Conservation (phyloP, 2,329 filamentous ascomycete species). For the Aspergillus sp. region DNA sequence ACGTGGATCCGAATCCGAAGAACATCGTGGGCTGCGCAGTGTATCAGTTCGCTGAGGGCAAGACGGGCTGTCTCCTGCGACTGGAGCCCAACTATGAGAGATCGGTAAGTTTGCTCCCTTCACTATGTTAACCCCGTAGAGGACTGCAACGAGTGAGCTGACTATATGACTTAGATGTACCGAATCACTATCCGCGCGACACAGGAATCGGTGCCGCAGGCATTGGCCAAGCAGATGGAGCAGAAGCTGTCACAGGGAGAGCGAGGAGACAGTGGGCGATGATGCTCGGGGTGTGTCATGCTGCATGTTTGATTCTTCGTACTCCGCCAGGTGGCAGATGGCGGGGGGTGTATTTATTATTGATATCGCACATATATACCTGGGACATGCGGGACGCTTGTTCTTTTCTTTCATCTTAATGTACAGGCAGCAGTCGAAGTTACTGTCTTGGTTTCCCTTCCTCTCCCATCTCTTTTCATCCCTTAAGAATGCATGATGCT, state of each 20-base stretch:
- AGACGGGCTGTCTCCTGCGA: conserved; percentile 90
- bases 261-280: conserved; percentile 8
- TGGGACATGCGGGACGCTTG: not conserved
- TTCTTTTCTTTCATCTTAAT: not conserved
- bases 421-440: not conserved
- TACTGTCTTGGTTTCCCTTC: not conserved
- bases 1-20: conserved; percentile 87
- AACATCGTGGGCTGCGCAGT: conserved; percentile 89
- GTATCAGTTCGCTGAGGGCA: conserved; percentile 76
- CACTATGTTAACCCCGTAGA: too few relatives aligned
- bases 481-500: not conserved
- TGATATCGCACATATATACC: conserved; percentile 1
- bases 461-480: not conserved
- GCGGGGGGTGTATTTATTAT: conserved; percentile 1
- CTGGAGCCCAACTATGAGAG: conserved; percentile 92
- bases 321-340: not conserved
- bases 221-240: conserved; percentile 84
- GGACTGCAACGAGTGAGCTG: not conserved
- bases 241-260: conserved; percentile 67
- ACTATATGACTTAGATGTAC: conserved; percentile 69
- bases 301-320: not conserved
- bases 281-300: not conserved
- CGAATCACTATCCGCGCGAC: conserved; percentile 92
- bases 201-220: conserved; percentile 79
- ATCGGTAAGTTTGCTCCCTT: conserved; percentile 63